Base-by-base conservation (phyloP, 164 flowering plant genomes). In the Stephania japonica region DNA sequence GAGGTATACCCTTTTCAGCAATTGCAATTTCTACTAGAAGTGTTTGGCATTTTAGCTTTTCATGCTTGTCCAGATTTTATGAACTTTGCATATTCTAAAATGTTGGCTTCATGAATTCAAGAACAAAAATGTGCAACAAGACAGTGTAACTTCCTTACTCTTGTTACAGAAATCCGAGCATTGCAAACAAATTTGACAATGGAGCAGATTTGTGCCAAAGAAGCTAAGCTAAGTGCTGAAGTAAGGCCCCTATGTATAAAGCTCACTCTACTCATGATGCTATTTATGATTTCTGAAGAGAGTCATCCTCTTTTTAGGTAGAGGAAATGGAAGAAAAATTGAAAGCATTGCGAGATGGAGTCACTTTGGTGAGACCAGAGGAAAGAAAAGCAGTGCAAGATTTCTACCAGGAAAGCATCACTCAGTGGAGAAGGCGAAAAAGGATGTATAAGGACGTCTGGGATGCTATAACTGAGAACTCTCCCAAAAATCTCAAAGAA, bases 381-480 rank as follows among this genome's bases (percentile, higher is more conserved):
- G 85, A 83, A 44, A 65, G 80, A 66, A 83, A 76, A 63, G 68
- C 61, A 44, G 73, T 77, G 21, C 75, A 78, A 42, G 74, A 70
- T 19, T 65, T 71, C 62, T 80, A 74, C 42, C 12, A 53, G 25
- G 80, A 78, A 69, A 78, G 42, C 70, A 79, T 91, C 25, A 87
- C 77, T 75, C 97, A 88, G 61, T 96, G 99, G 99, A 90, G 94
- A 84, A 86, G 68, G 80, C 95, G 98, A 49, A 93, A 90, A 78
- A 85, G 97, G 80, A 91, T 93, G 88, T 91, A 87, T 83, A 91
- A 82, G 77, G 98, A 93, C 72, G 47, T 93, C 4, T 93, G 97
- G 97, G 94, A 89, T 84, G 70, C 90, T 21, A 83, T 91, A 74
- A 93, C 94, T 38, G 97, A 91, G 83, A 91, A 89, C 78, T 88